phyloP scores from a whole-genome alignment of 177 flowering plant genomes.

The Vitis hybrid region DNA sequence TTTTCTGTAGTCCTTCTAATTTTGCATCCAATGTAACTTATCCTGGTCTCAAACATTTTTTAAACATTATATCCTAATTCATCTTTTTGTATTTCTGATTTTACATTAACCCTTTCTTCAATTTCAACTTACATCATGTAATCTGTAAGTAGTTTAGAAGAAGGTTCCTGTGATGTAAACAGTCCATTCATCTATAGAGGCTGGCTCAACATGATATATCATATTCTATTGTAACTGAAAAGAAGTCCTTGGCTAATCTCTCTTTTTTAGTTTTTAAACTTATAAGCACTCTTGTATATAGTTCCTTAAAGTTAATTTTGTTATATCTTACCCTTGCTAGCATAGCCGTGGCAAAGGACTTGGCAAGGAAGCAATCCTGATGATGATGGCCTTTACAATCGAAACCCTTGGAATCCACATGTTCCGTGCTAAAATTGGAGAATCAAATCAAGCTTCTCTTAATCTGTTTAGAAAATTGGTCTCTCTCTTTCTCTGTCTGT shows the following conservation, averaged over 20 bases:
- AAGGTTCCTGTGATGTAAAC: too few species aligned
- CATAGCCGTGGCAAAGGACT: conserved; percentile 94
- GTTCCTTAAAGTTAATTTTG: not conserved
- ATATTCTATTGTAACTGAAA: not conserved
- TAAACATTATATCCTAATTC: too few species aligned
- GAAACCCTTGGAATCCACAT: conserved; percentile 50
- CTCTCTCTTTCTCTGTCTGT: conserved; percentile 20
- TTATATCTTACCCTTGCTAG: conserved; percentile 32
- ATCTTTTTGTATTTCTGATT: too few species aligned
- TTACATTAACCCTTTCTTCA: too few species aligned
- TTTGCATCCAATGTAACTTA: too few species aligned
- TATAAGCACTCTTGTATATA: conserved; percentile 1
- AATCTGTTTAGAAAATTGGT: conserved; percentile 81
- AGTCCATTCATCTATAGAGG: too few species aligned
- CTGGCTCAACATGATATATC: too few species aligned
- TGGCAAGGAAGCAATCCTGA: conserved; percentile 80
- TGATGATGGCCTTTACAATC: conserved; percentile 92
- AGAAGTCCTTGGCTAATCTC: not conserved
- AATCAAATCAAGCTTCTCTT: conserved; percentile 74
- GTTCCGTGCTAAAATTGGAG: conserved; percentile 86
- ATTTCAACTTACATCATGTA: too few species aligned
- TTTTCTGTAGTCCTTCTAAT: too few species aligned
- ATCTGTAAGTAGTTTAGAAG: too few species aligned
- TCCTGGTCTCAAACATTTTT: too few species aligned
- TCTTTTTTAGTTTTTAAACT: not conserved